Evolutionary conservation across 2,329 filamentous ascomycete species (phyloP).

Genomic region (Diplodia intermedia): DNA sequence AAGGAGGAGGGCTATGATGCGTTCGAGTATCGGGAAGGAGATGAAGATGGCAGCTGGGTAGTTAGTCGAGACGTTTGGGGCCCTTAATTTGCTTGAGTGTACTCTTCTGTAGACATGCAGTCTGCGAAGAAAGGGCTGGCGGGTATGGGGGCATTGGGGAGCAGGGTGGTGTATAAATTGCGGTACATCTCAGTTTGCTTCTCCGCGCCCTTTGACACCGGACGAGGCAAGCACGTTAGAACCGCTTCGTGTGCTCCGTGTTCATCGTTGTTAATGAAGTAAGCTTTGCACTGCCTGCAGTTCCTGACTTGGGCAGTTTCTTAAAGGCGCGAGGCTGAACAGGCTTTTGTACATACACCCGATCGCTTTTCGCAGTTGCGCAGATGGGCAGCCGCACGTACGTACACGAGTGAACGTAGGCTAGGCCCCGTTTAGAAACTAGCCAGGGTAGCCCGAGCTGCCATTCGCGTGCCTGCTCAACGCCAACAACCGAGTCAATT

Average conservation of each 20-base stretch:
- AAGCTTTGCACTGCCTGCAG: neutral
- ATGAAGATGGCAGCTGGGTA: neutral
- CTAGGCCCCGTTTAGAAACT: too few relatives aligned
- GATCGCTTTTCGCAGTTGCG: neutral
- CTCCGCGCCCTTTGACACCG: neutral
- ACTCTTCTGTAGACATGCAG: neutral
- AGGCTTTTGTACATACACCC: neutral
- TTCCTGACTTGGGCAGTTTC: neutral
- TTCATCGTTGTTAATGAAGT: neutral
- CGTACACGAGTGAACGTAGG: too few relatives aligned
- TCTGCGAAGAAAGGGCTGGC: neutral
- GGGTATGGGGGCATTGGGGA: neutral
- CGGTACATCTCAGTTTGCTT: neutral
- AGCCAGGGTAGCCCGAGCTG: too few relatives aligned
- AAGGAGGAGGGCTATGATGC: neutral
- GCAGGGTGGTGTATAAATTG: neutral
- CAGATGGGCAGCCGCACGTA: neutral
- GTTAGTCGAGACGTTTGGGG: neutral
- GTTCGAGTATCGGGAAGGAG: neutral
- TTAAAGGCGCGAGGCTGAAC: neutral
- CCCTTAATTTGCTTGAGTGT: neutral
- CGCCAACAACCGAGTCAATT: too few relatives aligned
- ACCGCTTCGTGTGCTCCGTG: neutral
- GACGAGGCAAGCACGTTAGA: neutral
- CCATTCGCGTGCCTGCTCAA: too few relatives aligned